Percentiles rank a stretch among this genome's conserved stretches.
These are phyloP conservation scores for Tetragonia tetragonoides DNA, from an alignment of 148 eudicot species.

Conservation along the genomic window DNA sequence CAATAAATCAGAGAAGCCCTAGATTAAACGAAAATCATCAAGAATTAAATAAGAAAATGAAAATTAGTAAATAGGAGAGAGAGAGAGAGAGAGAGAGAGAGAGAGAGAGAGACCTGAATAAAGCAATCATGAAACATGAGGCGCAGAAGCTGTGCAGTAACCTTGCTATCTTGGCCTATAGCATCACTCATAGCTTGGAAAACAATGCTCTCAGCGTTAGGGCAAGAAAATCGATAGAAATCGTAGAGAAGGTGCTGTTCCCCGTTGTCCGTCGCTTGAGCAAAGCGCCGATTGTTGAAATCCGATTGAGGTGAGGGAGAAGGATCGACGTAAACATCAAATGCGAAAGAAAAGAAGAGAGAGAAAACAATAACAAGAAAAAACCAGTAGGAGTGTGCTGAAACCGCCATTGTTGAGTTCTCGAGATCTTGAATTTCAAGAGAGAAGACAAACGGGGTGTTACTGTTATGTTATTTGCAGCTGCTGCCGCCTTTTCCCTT, in stretches of 20 bases:
- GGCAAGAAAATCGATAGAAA: conserved; percentile 28
- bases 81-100: no score
- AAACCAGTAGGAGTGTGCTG: not conserved
- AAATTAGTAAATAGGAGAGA: not conserved
- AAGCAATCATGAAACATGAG: conserved; percentile 42
- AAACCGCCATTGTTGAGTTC: not conserved
- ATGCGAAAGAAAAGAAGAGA: not conserved
- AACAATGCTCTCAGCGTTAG: conserved; percentile 28
- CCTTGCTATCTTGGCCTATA: conserved; percentile 9
- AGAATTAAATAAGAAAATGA: not conserved
- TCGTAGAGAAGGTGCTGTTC: conserved; percentile 19
- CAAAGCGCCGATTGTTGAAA: conserved; percentile 4
- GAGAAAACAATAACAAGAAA: not conserved
- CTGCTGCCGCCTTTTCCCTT: not conserved
- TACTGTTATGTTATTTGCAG: no score
- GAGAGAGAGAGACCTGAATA: conserved; percentile 27
- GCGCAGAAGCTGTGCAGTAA: conserved; percentile 32
- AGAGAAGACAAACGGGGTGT: not conserved
- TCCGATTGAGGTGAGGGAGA: not conserved
- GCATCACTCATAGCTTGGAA: conserved; percentile 15
- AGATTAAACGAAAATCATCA: not conserved
- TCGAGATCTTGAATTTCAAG: not conserved
- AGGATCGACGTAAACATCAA: not conserved
- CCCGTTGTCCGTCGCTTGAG: not conserved
- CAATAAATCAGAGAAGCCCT: not conserved